Evolutionary conservation across 371 early-diverging fungal genomes (phyloP).

Genomic region (Rhizomucor miehei): DNA sequence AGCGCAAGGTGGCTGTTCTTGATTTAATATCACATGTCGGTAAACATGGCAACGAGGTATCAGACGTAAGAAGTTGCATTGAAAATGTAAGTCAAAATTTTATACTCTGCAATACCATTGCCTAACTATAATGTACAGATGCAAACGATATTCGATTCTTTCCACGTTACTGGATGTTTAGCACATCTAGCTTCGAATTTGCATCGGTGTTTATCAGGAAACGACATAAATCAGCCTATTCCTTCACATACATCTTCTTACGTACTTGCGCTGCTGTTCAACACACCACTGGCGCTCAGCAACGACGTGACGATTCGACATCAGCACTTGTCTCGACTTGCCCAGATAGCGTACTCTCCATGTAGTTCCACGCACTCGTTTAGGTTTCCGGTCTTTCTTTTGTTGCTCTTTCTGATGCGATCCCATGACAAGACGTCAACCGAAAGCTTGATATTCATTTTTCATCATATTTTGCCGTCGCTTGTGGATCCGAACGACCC

Average conservation of each 20-base stretch:
- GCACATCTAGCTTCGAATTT: too few species aligned
- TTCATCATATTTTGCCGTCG: constrained; percentile 42
- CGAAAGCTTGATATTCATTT: constrained; percentile 28
- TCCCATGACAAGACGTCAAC: constrained; percentile 25
- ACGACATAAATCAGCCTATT: too few species aligned
- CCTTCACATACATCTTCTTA: constrained; percentile 12
- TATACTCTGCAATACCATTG: too few species aligned
- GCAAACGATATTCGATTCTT: too few species aligned
- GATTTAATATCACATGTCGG: too few species aligned
- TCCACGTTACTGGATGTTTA: too few species aligned
- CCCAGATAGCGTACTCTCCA: constrained; percentile 17
- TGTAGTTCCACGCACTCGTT: constrained; percentile 18
- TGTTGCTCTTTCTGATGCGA: constrained; percentile 48
- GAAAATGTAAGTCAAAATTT: too few species aligned
- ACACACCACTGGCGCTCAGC: constrained; percentile 36
- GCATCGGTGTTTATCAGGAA: background rate
- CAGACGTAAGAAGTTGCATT: too few species aligned
- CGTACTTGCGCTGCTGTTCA: constrained; percentile 26
- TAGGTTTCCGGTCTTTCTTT: constrained; percentile 43
- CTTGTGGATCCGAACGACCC: constrained; percentile 50
- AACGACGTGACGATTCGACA: constrained; percentile 21
- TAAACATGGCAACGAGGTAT: too few species aligned
- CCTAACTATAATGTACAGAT: too few species aligned
- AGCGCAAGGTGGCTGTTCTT: too few species aligned
- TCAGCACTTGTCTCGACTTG: constrained; percentile 15